Evolutionary conservation across 768 basidiomycete genomes (phyloP), one percentile per base, ranked within the genome.

Genomic region (Tulasnella sp.): DNA sequence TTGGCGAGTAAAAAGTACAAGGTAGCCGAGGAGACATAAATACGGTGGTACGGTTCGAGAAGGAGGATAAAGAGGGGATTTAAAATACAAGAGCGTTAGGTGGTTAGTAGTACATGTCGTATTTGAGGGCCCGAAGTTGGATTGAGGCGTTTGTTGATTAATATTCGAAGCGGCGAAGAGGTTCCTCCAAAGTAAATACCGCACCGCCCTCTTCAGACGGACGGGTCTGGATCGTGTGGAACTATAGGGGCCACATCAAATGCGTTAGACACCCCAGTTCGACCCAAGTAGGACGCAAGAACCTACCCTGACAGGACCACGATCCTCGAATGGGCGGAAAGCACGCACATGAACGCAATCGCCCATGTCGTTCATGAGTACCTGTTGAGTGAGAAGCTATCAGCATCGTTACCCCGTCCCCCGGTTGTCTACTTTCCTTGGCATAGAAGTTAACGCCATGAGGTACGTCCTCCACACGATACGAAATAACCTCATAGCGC

Each of bases 381-480:
- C 34, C 53, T 55, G 21, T 15, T n/a, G 14, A 12, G 8, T 43
- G 34, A 37, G 21, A 9, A 17, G 4, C 27, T 14, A 8, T n/a
- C 25, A 55, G 7, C 34, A 43, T 19, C 6, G 6, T 51, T 5
- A 21, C 11, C 17, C 1, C 2, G 17, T 19, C n/a, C 6, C 21
- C 12, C 21, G n/a, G 17, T 1, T 19, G 23, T 17, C 17, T 6
- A 21, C 39, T 41, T 9, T 42, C 53, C 53, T 55, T 55, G 11
- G 39, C 53, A 25, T 55, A 55, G 39, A 42, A 55, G 21, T 55
- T 55, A 17, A 55, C 19, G 4, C 53, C 53, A 17, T 55, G 35
- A n/a, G 53, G 53, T 49, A 55, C 53, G 6, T 55, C 53, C 42
- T 55, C 53, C 7, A 55, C 39, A 27, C 53, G 37, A 25, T 55